Conservation (phyloP, 2,329 filamentous ascomycete species). For the Beauveria asiatica region DNA sequence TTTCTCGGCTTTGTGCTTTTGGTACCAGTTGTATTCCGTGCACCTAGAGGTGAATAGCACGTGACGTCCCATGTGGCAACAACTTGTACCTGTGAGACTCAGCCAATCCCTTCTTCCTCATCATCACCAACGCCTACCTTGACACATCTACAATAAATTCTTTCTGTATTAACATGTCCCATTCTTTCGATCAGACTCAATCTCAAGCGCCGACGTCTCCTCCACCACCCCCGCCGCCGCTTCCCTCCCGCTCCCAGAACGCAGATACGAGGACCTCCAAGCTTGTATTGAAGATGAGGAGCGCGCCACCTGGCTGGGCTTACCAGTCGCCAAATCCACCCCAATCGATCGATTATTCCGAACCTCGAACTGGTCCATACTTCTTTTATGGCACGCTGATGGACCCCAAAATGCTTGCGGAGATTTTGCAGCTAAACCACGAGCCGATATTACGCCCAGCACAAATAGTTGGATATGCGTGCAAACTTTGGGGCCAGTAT, state of each 20-base stretch:
- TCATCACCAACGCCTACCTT: too few relatives aligned
- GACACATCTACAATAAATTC: too few relatives aligned
- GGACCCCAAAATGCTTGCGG: neutral
- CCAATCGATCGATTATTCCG: neutral
- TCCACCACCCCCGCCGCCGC: neutral
- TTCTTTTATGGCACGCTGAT: constrained; percentile 2
- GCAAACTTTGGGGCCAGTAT: constrained; percentile 3
- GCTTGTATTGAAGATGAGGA: neutral
- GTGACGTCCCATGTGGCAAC: too few relatives aligned
- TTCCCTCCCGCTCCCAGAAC: neutral
- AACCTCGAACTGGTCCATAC: neutral
- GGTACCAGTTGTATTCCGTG: too few relatives aligned
- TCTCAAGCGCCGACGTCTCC: neutral
- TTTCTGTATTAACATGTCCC: neutral
- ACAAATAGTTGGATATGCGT: neutral
- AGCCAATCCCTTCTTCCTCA: too few relatives aligned
- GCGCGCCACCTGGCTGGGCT: neutral
- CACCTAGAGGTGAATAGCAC: too few relatives aligned
- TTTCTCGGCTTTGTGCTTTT: too few relatives aligned
- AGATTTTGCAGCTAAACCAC: neutral
- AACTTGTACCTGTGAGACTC: too few relatives aligned
- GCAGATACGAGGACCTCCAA: neutral
- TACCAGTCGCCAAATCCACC: neutral
- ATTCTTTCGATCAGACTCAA: neutral
- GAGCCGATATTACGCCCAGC: neutral